Conservation (phyloP, 257 asterid species). For the Nicotiana noctiflora region DNA sequence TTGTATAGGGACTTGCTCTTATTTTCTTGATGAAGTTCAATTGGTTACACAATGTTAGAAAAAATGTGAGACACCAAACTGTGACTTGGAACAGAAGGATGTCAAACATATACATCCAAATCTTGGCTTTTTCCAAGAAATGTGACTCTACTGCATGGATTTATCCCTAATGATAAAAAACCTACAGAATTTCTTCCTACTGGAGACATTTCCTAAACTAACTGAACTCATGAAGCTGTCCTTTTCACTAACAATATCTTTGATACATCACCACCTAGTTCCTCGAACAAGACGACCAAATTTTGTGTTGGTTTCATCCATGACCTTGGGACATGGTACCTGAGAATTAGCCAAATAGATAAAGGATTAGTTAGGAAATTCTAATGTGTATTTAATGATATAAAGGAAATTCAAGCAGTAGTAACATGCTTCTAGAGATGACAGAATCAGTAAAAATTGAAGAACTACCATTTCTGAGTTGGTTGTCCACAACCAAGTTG, state of each 20-base stretch:
- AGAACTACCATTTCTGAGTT: conserved; percentile 53
- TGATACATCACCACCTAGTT: conserved; percentile 54
- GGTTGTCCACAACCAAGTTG: conserved; percentile 60
- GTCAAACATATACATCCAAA: not conserved
- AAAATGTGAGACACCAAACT: not conserved
- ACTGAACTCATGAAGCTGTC: not conserved
- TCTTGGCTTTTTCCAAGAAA: conserved; percentile 4
- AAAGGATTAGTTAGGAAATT: not conserved
- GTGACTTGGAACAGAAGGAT: not conserved
- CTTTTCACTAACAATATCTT: conserved; percentile 40
- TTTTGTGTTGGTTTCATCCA: conserved; percentile 58
- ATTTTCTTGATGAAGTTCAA: not conserved
- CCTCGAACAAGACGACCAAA: conserved; percentile 53
- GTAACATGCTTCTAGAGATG: not conserved
- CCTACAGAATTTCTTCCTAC: not conserved
- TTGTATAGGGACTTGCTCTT: not conserved
- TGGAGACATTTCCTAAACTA: not conserved
- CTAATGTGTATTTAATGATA: not conserved
- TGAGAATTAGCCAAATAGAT: not conserved
- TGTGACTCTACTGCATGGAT: not conserved
- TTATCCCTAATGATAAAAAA: not conserved
- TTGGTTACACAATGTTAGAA: not conserved
- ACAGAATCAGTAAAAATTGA: not conserved
- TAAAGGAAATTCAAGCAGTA: not conserved
- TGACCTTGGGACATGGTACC: conserved; percentile 82